Base-by-base conservation (phyloP, 129 eudicot genomes). In the Arctium lappa region DNA sequence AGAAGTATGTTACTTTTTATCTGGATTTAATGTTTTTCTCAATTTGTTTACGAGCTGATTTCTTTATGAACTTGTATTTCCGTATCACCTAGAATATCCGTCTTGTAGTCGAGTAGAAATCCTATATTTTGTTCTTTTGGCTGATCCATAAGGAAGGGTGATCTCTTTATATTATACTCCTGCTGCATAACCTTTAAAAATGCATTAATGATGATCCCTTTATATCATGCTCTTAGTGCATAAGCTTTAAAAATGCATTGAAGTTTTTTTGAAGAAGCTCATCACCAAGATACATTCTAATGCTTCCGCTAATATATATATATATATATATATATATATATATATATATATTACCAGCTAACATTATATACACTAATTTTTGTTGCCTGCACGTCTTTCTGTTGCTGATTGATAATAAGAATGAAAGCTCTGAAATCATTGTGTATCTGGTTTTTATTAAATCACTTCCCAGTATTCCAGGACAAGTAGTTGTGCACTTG, bases 1-100 rank as follows among this genome's bases (percentile, higher is more conserved):
- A 75, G 98, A 94, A 84, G 98, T 94, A 89, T 60, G 88, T 74
- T 79, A 18, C 18, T 53, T 74, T 69, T 15, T 31, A 30, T 50
- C 38, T 10, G 3, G 53, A 5, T 4, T 27, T 53, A 44, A 18
- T 18, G 37, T 78, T 31, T 73, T 46, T 42, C n/a, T 71, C 44
- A 6, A 13, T n/a, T 82, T 63, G 30, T 80, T 31, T 8, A 18
- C 13, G 3, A 39, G 22, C 68, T 56, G 37, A 31, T 76, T 32
- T 46, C 38, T 13, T n/a, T 42, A 29, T 32, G 22, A 2, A 34
- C 44, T 32, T 16, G 22, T 12, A 53, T 34, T 42, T 46, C 30
- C 63, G 3, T 42, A 8, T 74, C 60, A 39, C 22, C 18, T 11
- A 13, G 65, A 53, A 53, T 42, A 42, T 12, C 50, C 2, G 9